phyloP scores from a whole-genome alignment of 2,329 filamentous ascomycete species.

The Aspergillus costaricaensis region DNA sequence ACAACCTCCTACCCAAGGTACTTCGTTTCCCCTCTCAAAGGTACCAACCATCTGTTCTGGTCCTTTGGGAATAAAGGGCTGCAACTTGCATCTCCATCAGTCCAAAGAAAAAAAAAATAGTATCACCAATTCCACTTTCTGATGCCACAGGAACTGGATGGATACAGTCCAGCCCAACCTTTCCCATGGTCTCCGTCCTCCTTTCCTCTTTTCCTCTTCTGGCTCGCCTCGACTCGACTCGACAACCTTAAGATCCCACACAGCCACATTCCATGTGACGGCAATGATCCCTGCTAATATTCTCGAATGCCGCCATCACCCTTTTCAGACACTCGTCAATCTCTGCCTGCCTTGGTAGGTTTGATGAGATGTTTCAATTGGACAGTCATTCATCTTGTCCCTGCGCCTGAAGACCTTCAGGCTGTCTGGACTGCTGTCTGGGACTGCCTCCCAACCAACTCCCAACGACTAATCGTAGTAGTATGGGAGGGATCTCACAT shows the following conservation, averaged over 20 bases:
- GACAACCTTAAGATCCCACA: conserved; percentile 3
- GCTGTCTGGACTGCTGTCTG: neutral
- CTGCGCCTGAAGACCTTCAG: neutral
- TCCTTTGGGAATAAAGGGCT: neutral
- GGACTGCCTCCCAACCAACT: neutral
- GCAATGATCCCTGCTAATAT: conserved; percentile 1
- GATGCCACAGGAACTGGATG: conserved; percentile 10
- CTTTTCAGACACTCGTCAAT: neutral
- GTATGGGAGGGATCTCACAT: neutral
- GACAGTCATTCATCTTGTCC: neutral
- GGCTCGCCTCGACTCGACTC: neutral
- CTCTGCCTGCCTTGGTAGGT: neutral
- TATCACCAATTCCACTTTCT: neutral
- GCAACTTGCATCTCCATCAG: neutral
- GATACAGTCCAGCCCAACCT: neutral
- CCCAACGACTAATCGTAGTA: neutral
- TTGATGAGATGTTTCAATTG: conserved; percentile 1
- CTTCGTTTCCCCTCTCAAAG: neutral
- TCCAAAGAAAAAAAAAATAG: neutral
- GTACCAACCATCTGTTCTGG: neutral
- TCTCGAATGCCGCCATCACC: conserved; percentile 1
- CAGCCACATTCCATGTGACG: conserved; percentile 5
- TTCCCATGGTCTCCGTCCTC: neutral
- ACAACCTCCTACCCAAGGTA: neutral
- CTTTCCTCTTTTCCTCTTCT: neutral